Base-by-base conservation (phyloP, 2,329 filamentous ascomycete genomes). In the Fusarium hainanense region DNA sequence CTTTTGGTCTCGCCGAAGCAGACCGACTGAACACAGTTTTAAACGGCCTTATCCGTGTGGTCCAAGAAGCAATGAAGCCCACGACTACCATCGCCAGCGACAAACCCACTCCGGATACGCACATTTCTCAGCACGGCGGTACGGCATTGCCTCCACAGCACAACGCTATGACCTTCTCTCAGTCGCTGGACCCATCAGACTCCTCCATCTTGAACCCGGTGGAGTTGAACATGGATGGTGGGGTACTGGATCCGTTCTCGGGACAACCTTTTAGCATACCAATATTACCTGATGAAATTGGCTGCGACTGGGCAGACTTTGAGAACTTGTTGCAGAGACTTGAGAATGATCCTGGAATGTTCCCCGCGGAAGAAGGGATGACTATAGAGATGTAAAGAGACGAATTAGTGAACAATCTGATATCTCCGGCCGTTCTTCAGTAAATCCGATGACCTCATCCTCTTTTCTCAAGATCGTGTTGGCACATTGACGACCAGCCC, bases 221-320 rank as follows among this genome's bases (percentile, higher is more conserved):
- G 0, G n/a, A 27, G 2, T 4, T 63, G 0, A 21, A 1, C 0
- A 40, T 63, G 7, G 49, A 27, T 0, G 25, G 20, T 0, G 12
- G 30, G 0, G 34, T 40, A 5, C 23, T 63, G 0, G 48, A 63
- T 12, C 58, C 49, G 0, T 63, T 63, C 4, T 63, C 49, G 0
- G 58, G 60, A 0, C 58, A 63, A 6, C 58, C 49, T 2, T 63
- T 57, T 1, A 32, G n/a, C 2, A 49, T 63, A 4, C 49, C 58
- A 0, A 63, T 63, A 12, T 7, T 63, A 0, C 60, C 60, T 1
- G 60, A 63, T 8, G 60, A 63, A 1, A 63, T 63, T 34, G 60
- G 60, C 0, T 63, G 60, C 2, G 58, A 63, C 11, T 63, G 60
- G 60, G 60, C 49, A 0, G 60, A 63, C 1, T 63, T 63, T 49